Percentiles rank a stretch among this genome's conserved stretches.
These are phyloP conservation scores for Backusella parvicylindrica DNA, from an alignment of 192 early-diverging fungal genomes.

Conservation along the genomic window DNA sequence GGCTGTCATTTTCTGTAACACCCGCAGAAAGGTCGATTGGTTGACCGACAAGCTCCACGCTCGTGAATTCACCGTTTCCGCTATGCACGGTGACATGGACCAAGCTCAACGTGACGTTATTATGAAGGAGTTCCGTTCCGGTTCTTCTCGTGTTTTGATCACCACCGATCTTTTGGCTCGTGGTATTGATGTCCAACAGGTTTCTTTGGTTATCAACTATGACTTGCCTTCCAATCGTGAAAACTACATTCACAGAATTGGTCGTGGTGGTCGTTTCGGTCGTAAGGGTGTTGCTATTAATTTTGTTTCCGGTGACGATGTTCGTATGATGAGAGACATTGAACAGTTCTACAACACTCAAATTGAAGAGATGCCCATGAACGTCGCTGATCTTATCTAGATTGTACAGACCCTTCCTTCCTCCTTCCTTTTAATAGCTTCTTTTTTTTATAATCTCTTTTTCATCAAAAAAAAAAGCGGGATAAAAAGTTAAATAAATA, in stretches of 20 bases:
- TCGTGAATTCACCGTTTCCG: constrained; percentile 92
- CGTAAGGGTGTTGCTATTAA: constrained; percentile 99
- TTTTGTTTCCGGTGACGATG: constrained; percentile 97
- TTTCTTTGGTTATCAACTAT: constrained; percentile 97
- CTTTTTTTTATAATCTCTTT: not conserved
- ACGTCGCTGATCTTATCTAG: constrained; percentile 89
- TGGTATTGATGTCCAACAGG: constrained; percentile 99
- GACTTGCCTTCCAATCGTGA: constrained; percentile 95
- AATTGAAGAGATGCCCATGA: constrained; percentile 99
- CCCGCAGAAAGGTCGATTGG: constrained; percentile 99
- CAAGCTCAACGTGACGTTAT: constrained; percentile 93
- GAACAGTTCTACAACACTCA: constrained; percentile 99
- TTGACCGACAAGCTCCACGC: constrained; percentile 93
- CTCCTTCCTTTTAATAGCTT: not conserved
- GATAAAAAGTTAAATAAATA: not conserved
- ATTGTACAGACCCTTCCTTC: constrained; percentile 3
- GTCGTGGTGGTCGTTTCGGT: constrained; percentile 99
- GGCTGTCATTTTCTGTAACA: constrained; percentile 99
- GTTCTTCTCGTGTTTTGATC: constrained; percentile 95
- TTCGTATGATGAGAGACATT: constrained; percentile 80
- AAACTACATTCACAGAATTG: constrained; percentile 99
- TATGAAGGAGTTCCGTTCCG: constrained; percentile 99
- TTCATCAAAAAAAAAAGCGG: not conserved
- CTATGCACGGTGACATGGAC: constrained; percentile 99
- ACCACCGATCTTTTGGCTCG: constrained; percentile 97